Evolutionary conservation across 2,329 filamentous ascomycete genomes (phyloP), one percentile per base, ranked within the genome.

Genomic region (Nigrospora osmanthi): DNA sequence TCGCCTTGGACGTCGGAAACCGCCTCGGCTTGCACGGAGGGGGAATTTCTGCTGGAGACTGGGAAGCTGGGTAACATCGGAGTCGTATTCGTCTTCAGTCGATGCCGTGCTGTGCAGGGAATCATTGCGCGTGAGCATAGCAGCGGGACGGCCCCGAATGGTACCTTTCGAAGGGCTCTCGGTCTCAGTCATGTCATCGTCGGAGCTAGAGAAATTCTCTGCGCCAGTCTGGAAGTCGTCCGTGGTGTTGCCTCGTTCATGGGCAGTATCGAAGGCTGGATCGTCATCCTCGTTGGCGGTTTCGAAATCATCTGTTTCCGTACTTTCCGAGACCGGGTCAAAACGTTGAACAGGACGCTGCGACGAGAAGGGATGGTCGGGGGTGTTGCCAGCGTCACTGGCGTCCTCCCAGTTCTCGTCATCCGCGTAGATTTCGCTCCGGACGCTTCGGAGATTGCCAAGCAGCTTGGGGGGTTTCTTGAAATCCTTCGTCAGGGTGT

Each of bases 211-310:
- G 43, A 81, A 66, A 17, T 88, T 86, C 55, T 97, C 93, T 14
- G 82, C 80, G n/a, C 87, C 89, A 4, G 91, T 96, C 62, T 95
- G 87, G 78, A 97, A 97, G 51, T 89, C 89, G 54, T 97, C 91
- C 11, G 89, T 95, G 66, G 95, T 90, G 0, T 89, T 95, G 12
- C 73, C 78, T 28, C 81, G 81, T 64, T 96, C 91, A 57, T 94
- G 87, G 19, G 79, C 80, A 2, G 79, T 83, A 58, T 81, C 78
- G 50, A 83, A 83, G 10, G 75, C 78, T 16, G 75, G 78, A 50
- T 84, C 80, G 52, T 74, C 80, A 1, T 78, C 80, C 58, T 95
- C 89, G 48, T 88, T 88, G 34, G 87, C 86, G 6, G 87, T 91
- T 47, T 93, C 87, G 54, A 90, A 91, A 2, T 80, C 73, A 51